These are phyloP conservation scores for Carallia pectinifolia DNA, from an alignment of 345 rosid genomes.

Conservation along the genomic window DNA sequence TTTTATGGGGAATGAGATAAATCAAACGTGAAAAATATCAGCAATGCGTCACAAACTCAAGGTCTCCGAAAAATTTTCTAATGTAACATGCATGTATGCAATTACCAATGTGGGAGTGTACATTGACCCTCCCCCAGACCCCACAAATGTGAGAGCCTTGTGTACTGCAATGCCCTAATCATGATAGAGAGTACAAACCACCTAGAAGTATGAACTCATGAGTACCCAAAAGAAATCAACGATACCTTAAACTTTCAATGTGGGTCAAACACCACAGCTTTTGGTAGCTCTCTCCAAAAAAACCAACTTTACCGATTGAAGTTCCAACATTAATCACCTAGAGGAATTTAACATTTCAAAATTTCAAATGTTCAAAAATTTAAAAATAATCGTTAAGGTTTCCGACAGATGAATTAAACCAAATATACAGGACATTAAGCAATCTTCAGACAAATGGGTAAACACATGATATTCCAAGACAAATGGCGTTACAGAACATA, in stretches of 20 bases:
- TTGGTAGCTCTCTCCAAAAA: conserved; percentile 56
- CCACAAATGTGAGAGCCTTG: too few species aligned
- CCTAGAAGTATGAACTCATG: neutral
- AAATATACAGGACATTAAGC: too few species aligned
- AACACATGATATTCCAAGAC: too few species aligned
- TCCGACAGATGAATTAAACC: too few species aligned
- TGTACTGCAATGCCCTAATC: too few species aligned
- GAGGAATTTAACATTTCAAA: conserved; percentile 5
- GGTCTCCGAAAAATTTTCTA: neutral
- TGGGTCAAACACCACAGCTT: conserved; percentile 96
- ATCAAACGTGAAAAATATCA: neutral
- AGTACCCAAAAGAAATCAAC: conserved; percentile 1
- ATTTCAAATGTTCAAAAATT: too few species aligned
- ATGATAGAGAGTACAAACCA: neutral
- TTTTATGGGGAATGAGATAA: neutral
- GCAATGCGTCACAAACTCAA: neutral
- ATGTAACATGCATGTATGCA: neutral
- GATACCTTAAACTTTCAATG: conserved; percentile 85
- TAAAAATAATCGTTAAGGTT: too few species aligned
- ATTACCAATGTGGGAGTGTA: neutral
- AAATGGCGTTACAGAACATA: too few species aligned
- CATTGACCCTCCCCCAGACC: too few species aligned
- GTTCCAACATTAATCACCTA: conserved; percentile 93
- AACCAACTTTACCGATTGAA: conserved; percentile 80
- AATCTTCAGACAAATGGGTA: too few species aligned